Evolutionary conservation across 176 grass and related monocot species (phyloP), one percentile per base, ranked within the genome.

Genomic region (Oryza meridionalis): DNA sequence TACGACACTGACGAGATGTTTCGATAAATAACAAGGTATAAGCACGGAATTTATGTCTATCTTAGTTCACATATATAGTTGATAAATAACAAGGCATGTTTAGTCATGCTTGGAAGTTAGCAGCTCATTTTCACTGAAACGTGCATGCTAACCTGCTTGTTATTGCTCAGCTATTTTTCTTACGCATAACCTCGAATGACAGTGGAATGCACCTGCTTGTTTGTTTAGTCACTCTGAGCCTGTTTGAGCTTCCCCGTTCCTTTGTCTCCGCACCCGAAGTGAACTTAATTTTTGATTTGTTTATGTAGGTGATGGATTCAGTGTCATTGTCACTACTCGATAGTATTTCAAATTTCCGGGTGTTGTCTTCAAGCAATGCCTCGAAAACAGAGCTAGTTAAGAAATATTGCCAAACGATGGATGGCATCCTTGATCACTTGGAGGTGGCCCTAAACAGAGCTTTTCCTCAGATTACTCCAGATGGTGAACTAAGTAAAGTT

Each of bases 311-410:
- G 24, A 91, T 91, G 86, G 86, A 77, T 13, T 78, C 86, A 15
- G 32, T 76, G 70, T 38, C 83, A 27, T 24, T 80, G 81, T 58
- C 82, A 72, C n/a, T 91, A 78, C 73, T 72, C 63, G 64, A 67
- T 25, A 88, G 76, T 26, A 85, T 88, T 77, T 77, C 90, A 50
- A 91, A 88, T 62, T 85, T 88, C 12, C 49, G 19, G 59, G 59
- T 3, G 4, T 44, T 85, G 21, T 85, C 77, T 70, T 85, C 66
- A 8, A 91, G 81, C 26, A 87, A 69, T 70, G 58, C 21, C 26
- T 50, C 16, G 11, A 84, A 73, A 40, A 81, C 65, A 33, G 86
- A 85, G 65, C 43, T 88, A 65, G 50, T 88, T 53, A 25, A 91
- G 50, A 88, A 65, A 82, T 85, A 91, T 67, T 85, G 72, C 59